A percentile compares a stretch with the other conserved stretches of the same genome.
Conservation (phyloP, 1,284 basidiomycete genomes). For the Trichosporon inkin region DNA sequence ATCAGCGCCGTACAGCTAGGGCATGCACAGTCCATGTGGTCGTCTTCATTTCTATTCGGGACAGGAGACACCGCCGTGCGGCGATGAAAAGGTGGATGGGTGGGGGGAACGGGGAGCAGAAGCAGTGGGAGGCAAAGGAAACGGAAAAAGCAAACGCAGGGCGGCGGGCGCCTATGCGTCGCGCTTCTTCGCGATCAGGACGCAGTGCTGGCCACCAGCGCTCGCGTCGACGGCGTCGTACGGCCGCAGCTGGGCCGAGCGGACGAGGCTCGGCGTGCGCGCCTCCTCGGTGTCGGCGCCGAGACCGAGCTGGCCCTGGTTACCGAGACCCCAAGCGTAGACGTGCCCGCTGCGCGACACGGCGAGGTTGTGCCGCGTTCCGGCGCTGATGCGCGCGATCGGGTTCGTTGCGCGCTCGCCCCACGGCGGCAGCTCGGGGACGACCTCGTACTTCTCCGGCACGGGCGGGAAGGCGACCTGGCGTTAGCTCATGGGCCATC, state of each 20-base stretch:
- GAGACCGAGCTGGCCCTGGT: slow-evolving; percentile 53
- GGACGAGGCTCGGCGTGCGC: slow-evolving; percentile 63
- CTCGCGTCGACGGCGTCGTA: slow-evolving; percentile 50
- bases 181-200: slow-evolving; percentile 37
- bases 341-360: slow-evolving; percentile 70
- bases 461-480: slow-evolving; percentile 62
- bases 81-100: too few species aligned
- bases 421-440: slow-evolving; percentile 49
- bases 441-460: slow-evolving; percentile 50
- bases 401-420: slow-evolving; percentile 56
- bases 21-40: too few species aligned
- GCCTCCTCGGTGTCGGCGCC: slow-evolving; percentile 49
- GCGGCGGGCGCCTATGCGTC: too few species aligned
- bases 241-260: slow-evolving; percentile 51
- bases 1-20: too few species aligned
- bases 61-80: too few species aligned
- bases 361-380: slow-evolving; percentile 77
- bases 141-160: too few species aligned
- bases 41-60: too few species aligned
- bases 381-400: slow-evolving; percentile 69
- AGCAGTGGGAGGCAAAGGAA: too few species aligned
- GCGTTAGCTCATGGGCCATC: slow-evolving; percentile 16
- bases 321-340: slow-evolving; percentile 82
- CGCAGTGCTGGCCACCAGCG: slow-evolving; percentile 54
- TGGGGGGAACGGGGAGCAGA: too few species aligned